Percentiles rank a stretch among this genome's conserved stretches.
phyloP scores from a whole-genome alignment of 1,284 basidiomycete species.

The Ustilago hordei region DNA sequence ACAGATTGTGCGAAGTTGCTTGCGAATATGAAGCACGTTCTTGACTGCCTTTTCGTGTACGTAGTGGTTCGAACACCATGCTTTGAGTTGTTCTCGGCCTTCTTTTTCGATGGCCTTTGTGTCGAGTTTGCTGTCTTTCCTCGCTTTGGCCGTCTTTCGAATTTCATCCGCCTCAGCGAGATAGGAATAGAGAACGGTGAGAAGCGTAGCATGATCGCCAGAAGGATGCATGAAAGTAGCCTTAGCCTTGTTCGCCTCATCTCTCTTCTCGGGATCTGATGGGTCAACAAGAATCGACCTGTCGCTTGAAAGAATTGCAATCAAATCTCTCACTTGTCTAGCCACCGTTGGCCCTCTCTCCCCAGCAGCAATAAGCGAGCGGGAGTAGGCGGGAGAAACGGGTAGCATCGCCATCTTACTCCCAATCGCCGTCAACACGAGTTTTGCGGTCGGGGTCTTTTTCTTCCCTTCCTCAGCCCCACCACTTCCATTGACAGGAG shows the following conservation, averaged over 20 bases:
- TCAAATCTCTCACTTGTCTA: slow-evolving; percentile 63
- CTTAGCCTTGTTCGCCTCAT: slow-evolving; percentile 70
- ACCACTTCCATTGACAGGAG: slow-evolving; percentile 8
- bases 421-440: slow-evolving; percentile 60
- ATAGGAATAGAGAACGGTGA: slow-evolving; percentile 68
- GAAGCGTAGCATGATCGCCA: slow-evolving; percentile 65
- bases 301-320: slow-evolving; percentile 63
- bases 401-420: slow-evolving; percentile 62
- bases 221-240: slow-evolving; percentile 51
- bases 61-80: slow-evolving; percentile 64
- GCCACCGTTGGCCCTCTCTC: slow-evolving; percentile 52
- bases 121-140: slow-evolving; percentile 19
- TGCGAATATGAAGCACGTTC: slow-evolving; percentile 61
- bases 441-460: slow-evolving; percentile 10
- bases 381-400: slow-evolving; percentile 60
- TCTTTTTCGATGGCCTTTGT: slow-evolving; percentile 29
- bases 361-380: slow-evolving; percentile 59
- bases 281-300: slow-evolving; percentile 58
- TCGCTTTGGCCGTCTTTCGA: slow-evolving; percentile 3
- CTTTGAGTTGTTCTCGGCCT: slow-evolving; percentile 70
- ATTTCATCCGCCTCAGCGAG: slow-evolving; percentile 40
- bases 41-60: slow-evolving; percentile 60
- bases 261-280: slow-evolving; percentile 52
- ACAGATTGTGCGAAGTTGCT: slow-evolving; percentile 61
- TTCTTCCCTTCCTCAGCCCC: slow-evolving; percentile 4